Base-by-base conservation (phyloP, 352 stramenopile species). In the Saprolegnia parasitica region DNA sequence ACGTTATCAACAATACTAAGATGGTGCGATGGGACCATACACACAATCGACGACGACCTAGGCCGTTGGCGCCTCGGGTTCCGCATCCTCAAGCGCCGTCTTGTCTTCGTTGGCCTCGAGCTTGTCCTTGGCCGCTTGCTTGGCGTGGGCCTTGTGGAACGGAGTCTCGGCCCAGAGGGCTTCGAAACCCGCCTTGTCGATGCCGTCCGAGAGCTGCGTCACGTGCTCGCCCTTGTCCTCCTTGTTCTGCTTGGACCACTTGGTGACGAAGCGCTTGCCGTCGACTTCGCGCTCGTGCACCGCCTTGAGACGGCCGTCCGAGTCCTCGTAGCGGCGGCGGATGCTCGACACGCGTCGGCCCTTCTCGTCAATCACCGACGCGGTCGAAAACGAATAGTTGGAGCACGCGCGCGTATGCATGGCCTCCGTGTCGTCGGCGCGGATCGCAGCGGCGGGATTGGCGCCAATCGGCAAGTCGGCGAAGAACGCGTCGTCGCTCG, bases 311-410 rank as follows among this genome's bases (percentile, higher is more conserved):
- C 84, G 83, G 0, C 85, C 87, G 6, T 72, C 83, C 67, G 86
- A 91, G 72, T 95, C 86, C 56, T 93, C 85, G 70, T 95, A 95
- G 72, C 85, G 86, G 35, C 84, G 86, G 64, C 86, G 84, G 40
- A 81, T 87, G 63, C 84, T 93, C 75, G 73, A 68, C 18, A 93
- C 74, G 56, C 77, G 80, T 21, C 73, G 76, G 11, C 87, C 85
- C 15, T 90, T 71, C 56, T 88, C 80, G 64, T 95, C 87, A 56
- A 88, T 67, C 1, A 91, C 73, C 16, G 84, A 84, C 68, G 84
- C 91, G 68, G 76, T 89, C 56, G 75, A 87, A 72, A 85, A 93
- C 64, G 83, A 89, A 67, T 95, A 95, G 15, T 77, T 86, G 56
- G 83, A 90, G 71, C 88, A 93, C 24, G 79, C 72, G 18, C 74